Base-by-base conservation (phyloP, 2,329 filamentous ascomycete genomes). In the Penicillium sclerotiorum region DNA sequence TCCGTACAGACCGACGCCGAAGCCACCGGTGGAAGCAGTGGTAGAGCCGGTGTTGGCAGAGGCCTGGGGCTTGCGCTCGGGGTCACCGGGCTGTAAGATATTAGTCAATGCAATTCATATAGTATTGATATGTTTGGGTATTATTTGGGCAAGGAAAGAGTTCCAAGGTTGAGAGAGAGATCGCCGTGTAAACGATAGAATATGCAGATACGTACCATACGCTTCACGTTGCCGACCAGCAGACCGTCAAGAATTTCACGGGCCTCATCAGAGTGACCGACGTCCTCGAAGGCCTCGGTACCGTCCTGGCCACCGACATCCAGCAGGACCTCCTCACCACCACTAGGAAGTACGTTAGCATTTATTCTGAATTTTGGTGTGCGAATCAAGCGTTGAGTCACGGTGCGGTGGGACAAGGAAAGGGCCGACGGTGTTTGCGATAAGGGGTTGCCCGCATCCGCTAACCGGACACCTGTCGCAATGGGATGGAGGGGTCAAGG, bases 231-330 rank as follows among this genome's bases (percentile, higher is more conserved):
- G 59, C 90, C 92, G 60, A 94, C 81, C 45, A 85, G 75, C 59
- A 95, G 79, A 67, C 84, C 83, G 25, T 88, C 85, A 50, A 99
- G 85, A 61, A 95, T 93, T 80, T 97, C 93, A 61, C 94, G 88
- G 61, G 94, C 94, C 81, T 99, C 94, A 75, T 99, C 94, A 67
- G 89, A 95, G 87, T 99, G 94, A 70, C 94, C 94, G 68, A 99
- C 94, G 76, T 99, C 94, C 80, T 99, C 94, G 72, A 99, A 99
- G 55, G 94, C 93, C 78, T 97, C 94, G 65, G 93, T 96, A 67
- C 89, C 88, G 75, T 99, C 94, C 78, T 96, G 92, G 63, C 94
- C 94, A 68, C 82, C 94, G 58, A 97, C 92, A 64, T 99, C 94
- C 63, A 99, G 87, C 57, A 99, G 80, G 64, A 99, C 94, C 80